A percentile compares a stretch with the other conserved stretches of the same genome.
These are phyloP conservation scores for Aspergillus sp. DNA, from an alignment of 2,329 filamentous ascomycete genomes.

Conservation along the genomic window DNA sequence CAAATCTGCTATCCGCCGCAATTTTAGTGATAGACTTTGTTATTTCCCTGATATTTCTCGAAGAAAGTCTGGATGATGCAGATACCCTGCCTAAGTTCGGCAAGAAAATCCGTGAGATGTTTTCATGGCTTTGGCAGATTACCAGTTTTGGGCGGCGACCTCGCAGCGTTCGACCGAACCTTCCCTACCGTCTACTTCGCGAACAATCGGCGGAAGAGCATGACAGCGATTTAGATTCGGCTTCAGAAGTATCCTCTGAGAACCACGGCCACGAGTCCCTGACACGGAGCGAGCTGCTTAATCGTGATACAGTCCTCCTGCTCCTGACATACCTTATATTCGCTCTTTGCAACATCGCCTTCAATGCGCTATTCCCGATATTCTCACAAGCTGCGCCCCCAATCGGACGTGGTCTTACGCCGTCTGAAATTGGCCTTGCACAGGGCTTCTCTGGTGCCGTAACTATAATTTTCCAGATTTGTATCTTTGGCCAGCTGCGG, in stretches of 20 bases:
- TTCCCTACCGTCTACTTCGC: conserved; percentile 30
- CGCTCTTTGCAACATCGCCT: conserved; percentile 89
- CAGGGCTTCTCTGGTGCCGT: conserved; percentile 79
- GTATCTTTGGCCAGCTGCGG: conserved; percentile 76
- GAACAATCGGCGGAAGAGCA: conserved; percentile 32
- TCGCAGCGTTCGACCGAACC: conserved; percentile 53
- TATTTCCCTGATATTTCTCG: conserved; percentile 74
- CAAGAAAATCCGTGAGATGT: conserved; percentile 59
- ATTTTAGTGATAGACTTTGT: conserved; percentile 72
- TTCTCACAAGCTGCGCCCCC: conserved; percentile 77
- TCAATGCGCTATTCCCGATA: conserved; percentile 92
- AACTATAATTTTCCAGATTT: conserved; percentile 87
- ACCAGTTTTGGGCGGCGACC: conserved; percentile 56
- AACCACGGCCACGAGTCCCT: conserved; percentile 49
- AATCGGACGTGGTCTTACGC: conserved; percentile 71
- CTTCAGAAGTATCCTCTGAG: conserved; percentile 40
- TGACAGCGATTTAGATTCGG: conserved; percentile 46
- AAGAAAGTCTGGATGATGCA: conserved; percentile 77
- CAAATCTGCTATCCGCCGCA: conserved; percentile 75
- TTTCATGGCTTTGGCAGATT: conserved; percentile 70
- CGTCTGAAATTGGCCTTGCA: conserved; percentile 79
- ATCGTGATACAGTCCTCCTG: conserved; percentile 77
- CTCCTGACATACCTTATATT: conserved; percentile 88
- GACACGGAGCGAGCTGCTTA: conserved; percentile 63
- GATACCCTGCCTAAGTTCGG: conserved; percentile 61